Base-by-base conservation (phyloP, 1,139 yeast genomes). In the Casaregolazyma suthepensis region DNA sequence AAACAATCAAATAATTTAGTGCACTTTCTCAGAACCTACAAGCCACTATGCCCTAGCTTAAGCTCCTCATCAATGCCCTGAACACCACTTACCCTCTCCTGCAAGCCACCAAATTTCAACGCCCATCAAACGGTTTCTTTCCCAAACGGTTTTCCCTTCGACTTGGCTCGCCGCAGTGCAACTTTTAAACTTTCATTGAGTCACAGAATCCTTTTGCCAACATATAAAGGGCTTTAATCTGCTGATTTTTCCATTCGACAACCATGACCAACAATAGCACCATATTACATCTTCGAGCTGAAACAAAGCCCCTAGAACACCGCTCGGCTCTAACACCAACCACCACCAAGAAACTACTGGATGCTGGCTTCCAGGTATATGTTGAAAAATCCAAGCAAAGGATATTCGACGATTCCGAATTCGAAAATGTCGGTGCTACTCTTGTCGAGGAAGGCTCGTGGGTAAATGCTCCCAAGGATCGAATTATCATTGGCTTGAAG, bases 271-370 rank as follows among this genome's bases (percentile, higher is more conserved):
- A 35, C 13, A 26, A 26, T 7, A 26, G 61, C 31, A 58, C 61
- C 15, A 86, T 84, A 51, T 81, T 78, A 52, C 79, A 70, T 83
- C 78, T 93, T 58, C 86, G 99, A 76, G 97, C 97, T 44, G 99
- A 93, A 72, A 87, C 95, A 66, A 93, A 93, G 81, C 96, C 97
- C 43, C 76, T 90, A 66, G 99, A 93, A 76, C 96, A 95, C 61
- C 87, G 99, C 75, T 96, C 98, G 43, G 97, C 96, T 50, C 79
- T 93, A 65, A 90, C 99, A 7, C 99, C 99, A 40, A 73, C 88
- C 48, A 87, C 96, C 50, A 85, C 96, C 64, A 87, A 88, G 74
- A 80, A 84, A 64, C 78, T 93, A 60, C 71, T 88, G 57, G 90
- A 85, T 61, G 91, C 95, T 50, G 99, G 99, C 1, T 93, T 88